A percentile compares a stretch with the other conserved stretches of the same genome.
These are phyloP conservation scores for Aspergillus ellipticus DNA, from an alignment of 495 filamentous ascomycete species.

Conservation along the genomic window DNA sequence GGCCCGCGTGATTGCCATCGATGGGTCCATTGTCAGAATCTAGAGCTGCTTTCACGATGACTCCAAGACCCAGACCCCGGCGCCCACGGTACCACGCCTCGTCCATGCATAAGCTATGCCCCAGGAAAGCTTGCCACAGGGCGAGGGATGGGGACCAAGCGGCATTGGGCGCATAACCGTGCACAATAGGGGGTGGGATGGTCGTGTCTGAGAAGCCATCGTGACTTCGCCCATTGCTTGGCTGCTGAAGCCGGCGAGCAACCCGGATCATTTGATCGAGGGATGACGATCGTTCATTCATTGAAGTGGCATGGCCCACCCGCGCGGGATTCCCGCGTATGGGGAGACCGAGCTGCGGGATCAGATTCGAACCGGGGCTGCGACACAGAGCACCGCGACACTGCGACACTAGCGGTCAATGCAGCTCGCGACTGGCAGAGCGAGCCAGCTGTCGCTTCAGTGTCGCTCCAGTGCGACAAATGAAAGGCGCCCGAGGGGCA, in stretches of 20 bases:
- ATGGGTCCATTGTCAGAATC: slow-evolving; percentile 18
- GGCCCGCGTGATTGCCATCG: slow-evolving; percentile 27
- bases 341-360: slow-evolving; percentile 20
- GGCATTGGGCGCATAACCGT: slow-evolving; percentile 5
- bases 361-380: slow-evolving; percentile 6
- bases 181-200: slow-evolving; percentile 2
- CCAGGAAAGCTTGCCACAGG: slow-evolving; percentile 13
- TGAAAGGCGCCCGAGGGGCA: not conserved
- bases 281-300: slow-evolving; percentile 22
- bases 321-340: slow-evolving; percentile 24
- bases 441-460: not conserved
- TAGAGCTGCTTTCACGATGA: slow-evolving; percentile 30
- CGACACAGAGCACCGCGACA: too few species aligned
- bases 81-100: slow-evolving; percentile 18
- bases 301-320: slow-evolving; percentile 25
- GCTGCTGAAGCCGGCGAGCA: slow-evolving; percentile 22
- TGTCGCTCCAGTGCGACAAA: not conserved
- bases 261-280: slow-evolving; percentile 22
- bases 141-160: not conserved
- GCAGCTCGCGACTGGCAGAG: not conserved
- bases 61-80: slow-evolving; percentile 25
- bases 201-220: slow-evolving; percentile 11
- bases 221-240: slow-evolving; percentile 13
- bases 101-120: slow-evolving; percentile 9
- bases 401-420: slow-evolving; percentile 4